Evolutionary conservation across 2,329 filamentous ascomycete genomes (phyloP), one percentile per base, ranked within the genome.

Genomic region (Arthrinium phaeospermum): DNA sequence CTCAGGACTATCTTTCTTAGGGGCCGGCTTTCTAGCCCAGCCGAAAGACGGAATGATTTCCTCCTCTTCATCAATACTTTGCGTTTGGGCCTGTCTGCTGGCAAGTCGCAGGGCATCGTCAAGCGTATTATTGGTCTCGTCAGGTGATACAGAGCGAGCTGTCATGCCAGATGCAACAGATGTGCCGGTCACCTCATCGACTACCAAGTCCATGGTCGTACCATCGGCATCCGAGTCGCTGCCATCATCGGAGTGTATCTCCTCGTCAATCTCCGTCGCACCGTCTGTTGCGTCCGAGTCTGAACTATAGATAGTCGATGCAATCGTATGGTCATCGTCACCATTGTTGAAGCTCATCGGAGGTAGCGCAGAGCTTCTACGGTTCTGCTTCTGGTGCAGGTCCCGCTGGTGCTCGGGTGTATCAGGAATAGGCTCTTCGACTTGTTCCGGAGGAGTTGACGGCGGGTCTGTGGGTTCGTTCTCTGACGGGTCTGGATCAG

Each of bases 41-140:
- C 93, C 92, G 76, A 95, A 94, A 0, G 92, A 92, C 3, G 92
- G 91, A 47, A 94, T 94, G 24, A 93, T 83, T 75, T 94, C 93
- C 73, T 94, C 91, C 30, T 89, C 89, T 4, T 87, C 85, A n/a
- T 89, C 87, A 10, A 94, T 85, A 3, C 86, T 88, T 76, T 93
- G 91, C 0, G 93, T 95, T 24, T 92, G 93, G 45, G 96, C 96
- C 79, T 90, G 88, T 74, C 89, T 86, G 4, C 93, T 89, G 13
- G 96, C 96, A 77, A 93, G 89, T 72, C 92, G 89, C 41, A 98
- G 86, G 19, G 92, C 93, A 75, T 93, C 91, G 71, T 98, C 94
- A 8, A 98, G 83, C 13, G 91, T 90, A 34, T 90, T 91, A 75
- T 91, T 95, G 8, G 93, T 94, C 24, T 90, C 90, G 24, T 89